Evolutionary conservation across 495 filamentous ascomycete genomes (phyloP), one percentile per base, ranked within the genome.

Genomic region (Penicillium flavigenum): DNA sequence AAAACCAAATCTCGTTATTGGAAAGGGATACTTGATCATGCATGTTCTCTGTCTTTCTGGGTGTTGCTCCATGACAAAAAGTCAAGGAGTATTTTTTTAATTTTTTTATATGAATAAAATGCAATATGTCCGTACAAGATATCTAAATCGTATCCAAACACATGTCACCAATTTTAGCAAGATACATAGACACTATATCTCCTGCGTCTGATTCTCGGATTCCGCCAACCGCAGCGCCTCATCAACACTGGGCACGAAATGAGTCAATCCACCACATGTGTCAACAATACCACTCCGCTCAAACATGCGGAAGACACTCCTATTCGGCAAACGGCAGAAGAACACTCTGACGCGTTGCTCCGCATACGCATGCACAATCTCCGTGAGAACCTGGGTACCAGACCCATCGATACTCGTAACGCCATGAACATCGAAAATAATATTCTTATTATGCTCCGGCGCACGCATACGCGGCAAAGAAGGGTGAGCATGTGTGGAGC

Each of bases 341-440:
- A 92, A 98, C 3, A 98, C 90, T 5, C 87, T 73, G 1, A 91
- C 89, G 0, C 87, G 89, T 7, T 84, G 76, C 20, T 87, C 74
- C 0, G 84, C 72, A 64, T 98, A 98, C 1, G 75, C 79, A 17
- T 85, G 75, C 38, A 98, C 90, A 59, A 98, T 97, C 74, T 98
- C 94, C 45, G 78, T 81, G 5, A 98, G 74, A 5, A 98, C 93
- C 71, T 98, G 94, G 1, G 90, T 88, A 1, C 93, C 94, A 0
- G 90, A 93, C 19, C 91, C 94, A 68, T 98, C 94, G 59, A 98
- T 85, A 45, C 85, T 85, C 0, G 92, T 94, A 1, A 98, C 94
- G 1, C 94, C 93, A 62, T 98, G 92, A 12, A 98, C 89, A 69
- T 98, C 94, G 66, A 98, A 98, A 55, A 98, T 92, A 67, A 98